Evolutionary conservation across 306 rosid species (phyloP).

Genomic region (Pyrus betulifolia): DNA sequence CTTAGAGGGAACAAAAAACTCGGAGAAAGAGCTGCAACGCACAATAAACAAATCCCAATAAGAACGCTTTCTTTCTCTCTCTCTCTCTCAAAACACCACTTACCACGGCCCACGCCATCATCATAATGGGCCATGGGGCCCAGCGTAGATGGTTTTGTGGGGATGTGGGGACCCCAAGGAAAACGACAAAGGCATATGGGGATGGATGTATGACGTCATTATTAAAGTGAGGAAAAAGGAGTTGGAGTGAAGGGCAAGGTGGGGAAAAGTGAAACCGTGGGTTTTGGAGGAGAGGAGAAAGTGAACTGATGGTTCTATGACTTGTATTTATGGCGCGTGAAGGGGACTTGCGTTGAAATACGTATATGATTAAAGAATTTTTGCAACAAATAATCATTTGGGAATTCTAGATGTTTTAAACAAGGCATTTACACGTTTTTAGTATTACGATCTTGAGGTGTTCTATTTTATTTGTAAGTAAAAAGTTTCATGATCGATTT

Average conservation of each 20-base stretch:
- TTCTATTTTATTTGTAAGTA: too few species aligned
- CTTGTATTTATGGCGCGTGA: neutral
- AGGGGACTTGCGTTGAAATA: neutral
- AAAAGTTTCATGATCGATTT: fast-evolving
- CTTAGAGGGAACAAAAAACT: slow-evolving; percentile 23
- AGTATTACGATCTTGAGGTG: too few species aligned
- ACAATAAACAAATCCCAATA: slow-evolving; percentile 21
- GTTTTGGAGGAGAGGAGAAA: slow-evolving; percentile 5
- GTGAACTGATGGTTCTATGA: neutral
- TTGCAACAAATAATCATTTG: too few species aligned
- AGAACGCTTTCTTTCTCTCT: neutral
- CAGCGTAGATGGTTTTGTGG: slow-evolving; percentile 2
- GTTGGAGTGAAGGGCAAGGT: slow-evolving; percentile 39
- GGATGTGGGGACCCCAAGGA: slow-evolving; percentile 17
- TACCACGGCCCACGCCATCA: slow-evolving; percentile 25
- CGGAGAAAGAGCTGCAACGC: slow-evolving; percentile 19
- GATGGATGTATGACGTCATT: slow-evolving; percentile 25
- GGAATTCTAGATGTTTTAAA: too few species aligned
- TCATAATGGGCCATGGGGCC: slow-evolving; percentile 22
- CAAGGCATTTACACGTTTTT: too few species aligned
- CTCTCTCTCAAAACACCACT: neutral
- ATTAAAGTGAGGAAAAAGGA: neutral
- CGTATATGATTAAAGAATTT: too few species aligned
- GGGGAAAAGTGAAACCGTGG: slow-evolving; percentile 56
- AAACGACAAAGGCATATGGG: slow-evolving; percentile 58